Base-by-base conservation (phyloP, 768 basidiomycete genomes). In the Leccinum boreale region DNA sequence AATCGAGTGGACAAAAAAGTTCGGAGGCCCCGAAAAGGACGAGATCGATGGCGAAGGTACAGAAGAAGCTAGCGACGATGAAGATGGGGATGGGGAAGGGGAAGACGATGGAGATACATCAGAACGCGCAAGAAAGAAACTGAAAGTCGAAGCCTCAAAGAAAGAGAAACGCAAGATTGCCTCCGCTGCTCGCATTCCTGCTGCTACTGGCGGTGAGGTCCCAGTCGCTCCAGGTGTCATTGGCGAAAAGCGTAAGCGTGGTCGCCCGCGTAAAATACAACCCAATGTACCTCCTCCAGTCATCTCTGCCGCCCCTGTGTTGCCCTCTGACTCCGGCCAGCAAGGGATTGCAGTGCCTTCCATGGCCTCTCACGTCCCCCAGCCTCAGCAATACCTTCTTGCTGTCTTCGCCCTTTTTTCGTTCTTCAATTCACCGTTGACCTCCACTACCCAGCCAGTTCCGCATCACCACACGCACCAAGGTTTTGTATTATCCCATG, bases 391-490 rank as follows among this genome's bases (percentile, higher is more conserved):
- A 60, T 92, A 89, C 70, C 85, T 93, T 52, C 83, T 94, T 49
- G 90, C 89, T 26, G 84, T 84, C 26, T 93, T 93, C 65, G 89
- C 89, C 0, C 78, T 93, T 54, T 91, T 94, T 74, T 92, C 89
- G 0, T 89, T 93, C 74, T 90, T 92, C 77, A 91, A 89, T 64
- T 88, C 86, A 0, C 85, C 88, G 2, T 70, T 89, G 17, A 79
- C 85, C 0, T 77, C 81, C 1, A 71, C 74, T 10, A 61, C 78
- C 1, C 62, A 69, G 28, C 65, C 69, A 10, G 55, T 68, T 23
- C 52, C 70, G 4, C 69, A 70, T 29, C 63, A 60, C n/a, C 82
- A 86, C 52, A 74, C 78, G 0, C 85, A 87, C 58, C 76, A 81
- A 12, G 89, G 89, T 6, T 72, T 77, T 8, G 85, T 89, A 14